Conservation (phyloP, 2,329 filamentous ascomycete genomes). For the Trichoderma afroharzianum region DNA sequence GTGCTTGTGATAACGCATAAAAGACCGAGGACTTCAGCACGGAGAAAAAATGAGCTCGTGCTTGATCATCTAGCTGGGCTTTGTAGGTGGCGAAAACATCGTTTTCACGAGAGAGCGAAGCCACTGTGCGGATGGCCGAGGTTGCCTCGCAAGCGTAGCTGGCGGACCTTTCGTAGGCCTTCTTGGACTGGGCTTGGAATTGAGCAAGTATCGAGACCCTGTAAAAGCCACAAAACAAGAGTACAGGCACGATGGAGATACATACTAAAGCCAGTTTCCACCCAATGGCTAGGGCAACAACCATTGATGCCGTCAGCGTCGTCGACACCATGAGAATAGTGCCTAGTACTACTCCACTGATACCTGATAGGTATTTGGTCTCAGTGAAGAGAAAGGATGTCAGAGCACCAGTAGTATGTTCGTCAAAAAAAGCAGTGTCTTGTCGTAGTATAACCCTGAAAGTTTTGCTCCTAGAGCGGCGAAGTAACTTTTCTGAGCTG, state of each 20-base stretch:
- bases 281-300: neutral
- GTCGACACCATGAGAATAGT: neutral
- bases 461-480: neutral
- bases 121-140: conserved; percentile 47
- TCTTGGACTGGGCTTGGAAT: neutral
- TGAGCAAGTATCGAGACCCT: neutral
- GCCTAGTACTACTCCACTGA: neutral
- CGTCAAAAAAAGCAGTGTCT: neutral
- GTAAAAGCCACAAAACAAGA: neutral
- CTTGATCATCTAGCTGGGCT: neutral
- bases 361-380: neutral
- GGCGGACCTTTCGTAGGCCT: neutral
- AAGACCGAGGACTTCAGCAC: neutral
- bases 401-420: neutral
- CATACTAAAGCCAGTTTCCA: conserved; percentile 2
- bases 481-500: neutral
- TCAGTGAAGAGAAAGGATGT: neutral
- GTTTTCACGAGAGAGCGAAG: conserved; percentile 57
- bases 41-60: neutral
- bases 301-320: neutral
- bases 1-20: neutral
- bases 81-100: conserved; percentile 42
- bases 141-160: neutral
- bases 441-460: neutral
- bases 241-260: neutral